Percentiles rank a stretch among this genome's conserved stretches.
Conservation (phyloP, 1,284 basidiomycete genomes). For the Somion occarium region DNA sequence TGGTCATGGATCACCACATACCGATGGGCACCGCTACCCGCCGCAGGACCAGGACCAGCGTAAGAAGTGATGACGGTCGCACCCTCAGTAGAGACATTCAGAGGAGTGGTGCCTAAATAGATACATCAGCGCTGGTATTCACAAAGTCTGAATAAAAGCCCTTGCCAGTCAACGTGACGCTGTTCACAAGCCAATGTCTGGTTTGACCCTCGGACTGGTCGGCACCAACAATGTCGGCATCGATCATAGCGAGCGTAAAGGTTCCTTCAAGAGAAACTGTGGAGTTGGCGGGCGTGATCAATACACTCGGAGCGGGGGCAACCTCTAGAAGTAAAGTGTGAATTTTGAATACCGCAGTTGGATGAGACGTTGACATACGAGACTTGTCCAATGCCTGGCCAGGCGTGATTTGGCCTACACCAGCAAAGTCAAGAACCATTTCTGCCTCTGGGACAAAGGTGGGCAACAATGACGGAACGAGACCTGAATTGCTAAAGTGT, state of each 20-base stretch:
- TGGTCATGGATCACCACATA: constrained; percentile 23
- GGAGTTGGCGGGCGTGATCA: constrained; percentile 43
- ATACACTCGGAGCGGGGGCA: constrained; percentile 44
- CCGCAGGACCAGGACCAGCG: constrained; percentile 66
- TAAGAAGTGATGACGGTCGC: constrained; percentile 63
- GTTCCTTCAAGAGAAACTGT: constrained; percentile 37
- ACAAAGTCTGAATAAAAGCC: constrained; percentile 7
- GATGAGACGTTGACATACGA: constrained; percentile 36
- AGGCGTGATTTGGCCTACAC: constrained; percentile 43
- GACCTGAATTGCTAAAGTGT: constrained; percentile 51
- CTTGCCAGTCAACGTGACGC: constrained; percentile 45
- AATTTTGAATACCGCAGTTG: not conserved
- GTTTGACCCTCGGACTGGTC: constrained; percentile 52
- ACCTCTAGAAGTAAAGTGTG: constrained; percentile 37
- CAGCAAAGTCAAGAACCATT: constrained; percentile 48
- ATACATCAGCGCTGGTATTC: constrained; percentile 5
- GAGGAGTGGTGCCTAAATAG: constrained; percentile 27
- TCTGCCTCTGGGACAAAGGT: constrained; percentile 54
- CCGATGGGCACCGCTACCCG: constrained; percentile 69
- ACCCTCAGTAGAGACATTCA: constrained; percentile 39
- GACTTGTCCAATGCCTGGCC: constrained; percentile 56
- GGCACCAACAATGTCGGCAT: constrained; percentile 58
- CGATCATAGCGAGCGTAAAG: constrained; percentile 70
- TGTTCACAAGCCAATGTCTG: constrained; percentile 80
- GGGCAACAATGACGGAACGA: constrained; percentile 55